Conservation (phyloP, 208 protist species). For the Crithidia bombi region DNA sequence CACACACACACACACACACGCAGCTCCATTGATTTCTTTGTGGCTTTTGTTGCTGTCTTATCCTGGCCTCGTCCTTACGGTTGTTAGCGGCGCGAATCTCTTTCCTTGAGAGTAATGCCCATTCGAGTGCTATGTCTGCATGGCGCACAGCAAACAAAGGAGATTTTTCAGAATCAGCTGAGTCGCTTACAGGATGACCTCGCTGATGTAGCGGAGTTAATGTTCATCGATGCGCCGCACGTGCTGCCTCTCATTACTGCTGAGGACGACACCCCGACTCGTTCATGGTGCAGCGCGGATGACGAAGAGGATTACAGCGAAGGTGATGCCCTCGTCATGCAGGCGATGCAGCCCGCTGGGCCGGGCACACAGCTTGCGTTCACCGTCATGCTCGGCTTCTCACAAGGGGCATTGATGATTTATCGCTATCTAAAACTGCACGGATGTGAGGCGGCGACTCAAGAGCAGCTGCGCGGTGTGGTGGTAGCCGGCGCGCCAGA, state of each 20-base stretch:
- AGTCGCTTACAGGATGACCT: slow-evolving; percentile 53
- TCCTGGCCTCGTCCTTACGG: neutral
- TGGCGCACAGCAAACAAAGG: slow-evolving; percentile 74
- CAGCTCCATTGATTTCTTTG: no score
- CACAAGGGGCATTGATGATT: slow-evolving; percentile 75
- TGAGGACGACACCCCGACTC: slow-evolving; percentile 57
- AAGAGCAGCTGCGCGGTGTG: slow-evolving; percentile 35
- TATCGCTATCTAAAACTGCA: slow-evolving; percentile 70
- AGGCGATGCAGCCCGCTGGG: slow-evolving; percentile 32
- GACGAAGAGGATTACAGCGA: slow-evolving; percentile 41
- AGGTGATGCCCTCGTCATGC: slow-evolving; percentile 52
- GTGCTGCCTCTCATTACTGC: slow-evolving; percentile 41
- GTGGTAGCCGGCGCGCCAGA: slow-evolving; percentile 77
- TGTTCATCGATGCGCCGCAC: slow-evolving; percentile 74
- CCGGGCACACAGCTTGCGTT: slow-evolving; percentile 42
- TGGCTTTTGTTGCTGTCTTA: neutral
- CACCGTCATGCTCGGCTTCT: slow-evolving; percentile 81
- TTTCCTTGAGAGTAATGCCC: slow-evolving; percentile 19
- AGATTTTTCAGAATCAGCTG: slow-evolving; percentile 87
- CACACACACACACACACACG: no score
- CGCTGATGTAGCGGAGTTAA: slow-evolving; percentile 44
- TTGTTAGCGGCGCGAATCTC: no score
- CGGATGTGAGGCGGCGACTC: slow-evolving; percentile 9
- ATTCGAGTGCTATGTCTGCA: slow-evolving; percentile 79
- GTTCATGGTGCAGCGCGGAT: slow-evolving; percentile 58